A percentile compares a stretch with the other conserved stretches of the same genome.
phyloP scores from a whole-genome alignment of 2,329 filamentous ascomycete species.

The Aspergillus spinulosporus region DNA sequence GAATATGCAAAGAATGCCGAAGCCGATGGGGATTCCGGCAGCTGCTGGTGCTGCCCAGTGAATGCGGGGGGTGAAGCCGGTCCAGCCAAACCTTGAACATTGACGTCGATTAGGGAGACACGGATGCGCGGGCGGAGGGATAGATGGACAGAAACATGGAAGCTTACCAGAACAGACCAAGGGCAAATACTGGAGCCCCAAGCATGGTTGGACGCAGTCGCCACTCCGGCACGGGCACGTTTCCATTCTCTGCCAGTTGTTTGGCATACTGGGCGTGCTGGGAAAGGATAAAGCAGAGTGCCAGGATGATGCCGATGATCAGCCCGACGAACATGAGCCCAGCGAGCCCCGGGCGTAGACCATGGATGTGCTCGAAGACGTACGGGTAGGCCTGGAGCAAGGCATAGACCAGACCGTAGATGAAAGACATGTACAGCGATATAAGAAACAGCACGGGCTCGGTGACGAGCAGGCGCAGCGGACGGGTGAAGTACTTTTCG shows the following conservation, averaged over 20 bases:
- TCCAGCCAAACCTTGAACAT: conserved; percentile 64
- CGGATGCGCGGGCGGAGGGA: too few relatives aligned
- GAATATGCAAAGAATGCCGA: conserved; percentile 59
- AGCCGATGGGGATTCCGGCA: conserved; percentile 55
- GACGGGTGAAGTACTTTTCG: conserved; percentile 50
- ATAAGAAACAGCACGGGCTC: conserved; percentile 47
- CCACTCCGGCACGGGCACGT: conserved; percentile 58
- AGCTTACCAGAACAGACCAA: conserved; percentile 66
- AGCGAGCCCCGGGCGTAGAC: conserved; percentile 67
- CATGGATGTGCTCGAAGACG: conserved; percentile 56
- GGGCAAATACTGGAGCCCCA: conserved; percentile 54
- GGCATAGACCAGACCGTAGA: conserved; percentile 28
- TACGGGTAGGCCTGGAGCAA: conserved; percentile 40
- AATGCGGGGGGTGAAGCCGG: conserved; percentile 53
- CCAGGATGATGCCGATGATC: conserved; percentile 69
- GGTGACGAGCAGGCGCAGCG: conserved; percentile 40
- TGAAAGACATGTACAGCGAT: conserved; percentile 38
- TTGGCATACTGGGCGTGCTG: conserved; percentile 67
- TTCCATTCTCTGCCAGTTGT: conserved; percentile 67
- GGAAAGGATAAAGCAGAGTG: conserved; percentile 63
- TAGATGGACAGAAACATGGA: not conserved
- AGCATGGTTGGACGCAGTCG: conserved; percentile 54
- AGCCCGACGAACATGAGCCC: conserved; percentile 85
- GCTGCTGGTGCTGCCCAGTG: conserved; percentile 43
- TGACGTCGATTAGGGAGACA: not conserved